phyloP scores from a whole-genome alignment of 164 flowering plant genomes.

The Aristolochia fimbriata region DNA sequence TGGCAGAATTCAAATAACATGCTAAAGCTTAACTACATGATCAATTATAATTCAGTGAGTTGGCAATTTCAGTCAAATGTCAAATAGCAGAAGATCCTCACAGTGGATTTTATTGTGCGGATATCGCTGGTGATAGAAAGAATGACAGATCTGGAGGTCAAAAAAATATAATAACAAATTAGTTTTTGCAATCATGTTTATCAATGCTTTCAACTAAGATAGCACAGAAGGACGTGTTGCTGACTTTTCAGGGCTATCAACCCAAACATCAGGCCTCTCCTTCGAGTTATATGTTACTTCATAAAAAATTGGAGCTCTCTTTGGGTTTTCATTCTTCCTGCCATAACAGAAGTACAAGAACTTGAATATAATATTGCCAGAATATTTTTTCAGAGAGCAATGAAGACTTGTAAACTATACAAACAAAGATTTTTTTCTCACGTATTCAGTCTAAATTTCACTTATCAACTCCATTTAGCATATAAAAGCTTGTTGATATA shows the following conservation, averaged over 20 bases:
- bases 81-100: slow-evolving; percentile 14
- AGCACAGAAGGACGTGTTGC: slow-evolving; percentile 7
- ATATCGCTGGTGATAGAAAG: slow-evolving; percentile 91
- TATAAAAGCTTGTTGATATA: too few species aligned
- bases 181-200: neutral
- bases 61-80: too few species aligned
- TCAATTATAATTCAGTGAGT: too few species aligned
- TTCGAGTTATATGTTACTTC: slow-evolving; percentile 81
- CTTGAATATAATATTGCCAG: neutral
- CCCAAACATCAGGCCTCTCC: slow-evolving; percentile 99
- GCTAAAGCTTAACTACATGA: too few species aligned
- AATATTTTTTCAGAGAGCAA: too few species aligned
- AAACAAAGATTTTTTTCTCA: too few species aligned
- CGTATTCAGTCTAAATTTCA: too few species aligned
- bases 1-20: too few species aligned
- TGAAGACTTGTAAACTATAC: neutral
- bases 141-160: slow-evolving; percentile 60
- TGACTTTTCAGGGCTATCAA: slow-evolving; percentile 96
- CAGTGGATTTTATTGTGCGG: slow-evolving; percentile 86
- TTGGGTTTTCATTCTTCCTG: slow-evolving; percentile 87
- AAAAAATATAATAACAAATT: slow-evolving; percentile 4
- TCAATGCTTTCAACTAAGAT: neutral
- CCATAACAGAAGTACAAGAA: slow-evolving; percentile 1
- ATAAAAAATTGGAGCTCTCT: slow-evolving; percentile 79
- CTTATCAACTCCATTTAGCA: too few species aligned